Evolutionary conservation across 2,329 filamentous ascomycete species (phyloP).

Genomic region (Exophiala spinifera): DNA sequence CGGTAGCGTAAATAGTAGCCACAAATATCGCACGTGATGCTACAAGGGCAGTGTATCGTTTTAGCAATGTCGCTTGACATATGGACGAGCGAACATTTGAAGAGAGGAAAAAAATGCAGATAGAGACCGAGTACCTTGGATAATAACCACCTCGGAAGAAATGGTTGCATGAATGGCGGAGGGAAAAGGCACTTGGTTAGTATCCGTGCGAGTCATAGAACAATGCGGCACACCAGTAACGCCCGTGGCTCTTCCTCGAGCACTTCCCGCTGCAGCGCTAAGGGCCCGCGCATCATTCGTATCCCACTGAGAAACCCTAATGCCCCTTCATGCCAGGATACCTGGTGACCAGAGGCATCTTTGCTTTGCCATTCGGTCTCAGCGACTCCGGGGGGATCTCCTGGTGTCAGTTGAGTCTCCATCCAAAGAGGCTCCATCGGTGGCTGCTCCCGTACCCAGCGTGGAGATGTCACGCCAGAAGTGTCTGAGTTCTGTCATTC

Average conservation of each 20-base stretch:
- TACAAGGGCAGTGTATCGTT: background rate
- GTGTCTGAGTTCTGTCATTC: conserved; percentile 9
- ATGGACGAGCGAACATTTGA: conserved; percentile 6
- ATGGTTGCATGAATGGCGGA: conserved; percentile 14
- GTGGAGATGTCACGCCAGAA: conserved; percentile 8
- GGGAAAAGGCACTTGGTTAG: conserved; percentile 10
- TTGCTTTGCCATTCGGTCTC: conserved; percentile 2
- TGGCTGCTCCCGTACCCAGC: conserved; percentile 18
- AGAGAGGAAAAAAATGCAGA: background rate
- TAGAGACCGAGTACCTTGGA: conserved; percentile 12
- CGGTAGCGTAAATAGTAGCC: conserved; percentile 19
- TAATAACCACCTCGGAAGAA: conserved; percentile 13
- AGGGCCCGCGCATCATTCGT: conserved; percentile 20
- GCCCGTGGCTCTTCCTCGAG: conserved; percentile 3
- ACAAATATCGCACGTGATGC: conserved; percentile 15
- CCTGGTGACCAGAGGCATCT: background rate
- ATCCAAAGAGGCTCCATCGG: conserved; percentile 5
- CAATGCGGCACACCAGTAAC: background rate
- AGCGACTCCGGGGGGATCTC: background rate
- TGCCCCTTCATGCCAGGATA: background rate
- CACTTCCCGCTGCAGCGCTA: conserved; percentile 11
- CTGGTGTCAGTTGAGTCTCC: conserved; percentile 4
- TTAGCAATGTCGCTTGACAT: background rate
- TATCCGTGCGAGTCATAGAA: conserved; percentile 7
- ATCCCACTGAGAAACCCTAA: conserved; percentile 12